A percentile compares a stretch with the other conserved stretches of the same genome.
These are phyloP conservation scores for Pythium chondricola DNA, from an alignment of 352 stramenopile genomes.

Conservation along the genomic window DNA sequence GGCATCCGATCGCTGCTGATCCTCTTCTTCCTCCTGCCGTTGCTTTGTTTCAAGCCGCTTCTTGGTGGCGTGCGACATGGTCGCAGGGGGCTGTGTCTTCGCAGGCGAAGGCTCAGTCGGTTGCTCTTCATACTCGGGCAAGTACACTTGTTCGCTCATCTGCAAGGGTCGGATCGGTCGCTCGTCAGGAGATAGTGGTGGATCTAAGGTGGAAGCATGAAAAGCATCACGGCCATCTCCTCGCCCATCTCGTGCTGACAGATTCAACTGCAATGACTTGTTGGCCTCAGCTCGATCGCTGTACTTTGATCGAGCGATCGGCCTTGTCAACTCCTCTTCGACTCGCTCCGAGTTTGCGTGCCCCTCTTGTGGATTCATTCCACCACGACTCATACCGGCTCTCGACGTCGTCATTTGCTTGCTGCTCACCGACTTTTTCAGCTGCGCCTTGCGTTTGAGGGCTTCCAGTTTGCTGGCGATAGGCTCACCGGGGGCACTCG, in stretches of 20 bases:
- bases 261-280: no score
- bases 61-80: slow-evolving; percentile 38
- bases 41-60: slow-evolving; percentile 65
- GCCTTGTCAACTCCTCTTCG: background rate
- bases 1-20: no score
- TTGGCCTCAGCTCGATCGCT: no score
- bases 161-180: slow-evolving; percentile 34
- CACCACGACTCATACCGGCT: no score
- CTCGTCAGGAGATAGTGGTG: slow-evolving; percentile 16
- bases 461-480: slow-evolving; percentile 45
- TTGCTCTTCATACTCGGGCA: slow-evolving; percentile 4
- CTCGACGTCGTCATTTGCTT: no score
- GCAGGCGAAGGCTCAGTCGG: background rate
- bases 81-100: background rate
- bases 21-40: slow-evolving; percentile 24
- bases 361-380: slow-evolving; percentile 22
- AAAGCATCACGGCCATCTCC: no score
- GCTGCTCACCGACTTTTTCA: slow-evolving; percentile 35
- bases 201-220: background rate
- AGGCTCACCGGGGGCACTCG: slow-evolving; percentile 18
- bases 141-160: background rate
- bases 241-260: no score
- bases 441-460: slow-evolving; percentile 54
- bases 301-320: no score
- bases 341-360: slow-evolving; percentile 9